Conservation (phyloP, 2,329 filamentous ascomycete species). For the Cladophialophora immunda region DNA sequence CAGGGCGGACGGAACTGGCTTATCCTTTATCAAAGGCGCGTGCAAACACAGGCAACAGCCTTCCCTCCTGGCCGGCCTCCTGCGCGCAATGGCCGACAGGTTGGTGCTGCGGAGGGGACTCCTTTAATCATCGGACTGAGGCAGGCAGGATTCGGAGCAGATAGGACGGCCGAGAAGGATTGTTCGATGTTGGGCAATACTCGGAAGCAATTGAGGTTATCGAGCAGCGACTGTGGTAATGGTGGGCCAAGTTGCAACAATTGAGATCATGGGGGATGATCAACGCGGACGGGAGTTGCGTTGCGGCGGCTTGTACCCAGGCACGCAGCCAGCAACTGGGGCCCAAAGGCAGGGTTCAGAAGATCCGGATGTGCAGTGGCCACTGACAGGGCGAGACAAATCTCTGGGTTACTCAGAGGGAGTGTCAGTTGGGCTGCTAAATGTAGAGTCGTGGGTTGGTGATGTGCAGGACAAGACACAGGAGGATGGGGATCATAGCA, state of each 20-base stretch:
- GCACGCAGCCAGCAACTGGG: not conserved
- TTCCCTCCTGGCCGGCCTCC: constrained; percentile 33
- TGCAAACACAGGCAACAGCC: constrained; percentile 23
- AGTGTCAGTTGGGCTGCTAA: constrained; percentile 15
- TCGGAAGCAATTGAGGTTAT: not conserved
- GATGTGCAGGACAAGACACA: constrained; percentile 12
- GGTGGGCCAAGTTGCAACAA: not conserved
- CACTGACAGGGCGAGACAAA: constrained; percentile 10
- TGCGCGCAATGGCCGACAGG: constrained; percentile 35
- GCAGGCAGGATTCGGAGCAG: constrained; percentile 8
- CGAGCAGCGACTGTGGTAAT: not conserved
- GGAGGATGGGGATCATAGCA: constrained; percentile 28
- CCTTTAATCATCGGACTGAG: constrained; percentile 36
- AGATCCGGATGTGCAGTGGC: not conserved
- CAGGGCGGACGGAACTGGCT: constrained; percentile 17
- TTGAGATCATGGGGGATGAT: constrained; percentile 19
- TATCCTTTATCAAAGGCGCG: constrained; percentile 17
- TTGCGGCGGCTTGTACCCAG: constrained; percentile 5
- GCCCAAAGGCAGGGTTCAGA: not conserved
- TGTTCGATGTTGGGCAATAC: constrained; percentile 2
- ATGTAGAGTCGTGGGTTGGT: constrained; percentile 25
- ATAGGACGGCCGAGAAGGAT: constrained; percentile 7
- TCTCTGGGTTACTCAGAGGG: constrained; percentile 7
- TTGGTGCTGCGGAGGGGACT: constrained; percentile 30
- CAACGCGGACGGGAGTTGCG: constrained; percentile 9